A percentile compares a stretch with the other conserved stretches of the same genome.
phyloP scores from a whole-genome alignment of 495 filamentous ascomycete genomes.

The Talaromyces nanjingensis region DNA sequence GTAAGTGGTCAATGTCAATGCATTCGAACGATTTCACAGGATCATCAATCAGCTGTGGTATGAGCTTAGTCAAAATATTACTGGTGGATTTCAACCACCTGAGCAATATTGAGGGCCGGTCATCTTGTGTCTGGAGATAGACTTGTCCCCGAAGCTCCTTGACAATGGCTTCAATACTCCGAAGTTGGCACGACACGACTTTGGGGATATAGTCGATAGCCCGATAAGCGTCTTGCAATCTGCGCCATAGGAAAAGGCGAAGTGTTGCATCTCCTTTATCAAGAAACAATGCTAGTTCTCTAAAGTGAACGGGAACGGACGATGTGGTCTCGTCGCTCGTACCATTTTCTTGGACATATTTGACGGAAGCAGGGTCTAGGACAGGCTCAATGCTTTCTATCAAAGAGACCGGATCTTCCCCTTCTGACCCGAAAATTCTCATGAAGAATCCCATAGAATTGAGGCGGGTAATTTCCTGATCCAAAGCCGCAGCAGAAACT shows the following conservation, averaged over 20 bases:
- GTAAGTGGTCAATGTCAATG: constrained; percentile 69
- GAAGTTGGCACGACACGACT: constrained; percentile 76
- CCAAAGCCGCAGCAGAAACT: constrained; percentile 70
- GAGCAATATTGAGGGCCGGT: constrained; percentile 61
- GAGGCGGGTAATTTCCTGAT: constrained; percentile 82
- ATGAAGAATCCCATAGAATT: constrained; percentile 96
- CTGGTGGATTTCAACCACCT: constrained; percentile 72
- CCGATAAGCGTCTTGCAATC: constrained; percentile 79
- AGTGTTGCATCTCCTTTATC: constrained; percentile 72
- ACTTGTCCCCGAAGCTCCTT: constrained; percentile 58
- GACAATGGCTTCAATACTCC: constrained; percentile 75
- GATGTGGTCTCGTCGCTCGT: constrained; percentile 12
- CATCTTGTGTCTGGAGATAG: constrained; percentile 53
- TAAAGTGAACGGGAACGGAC: constrained; percentile 30
- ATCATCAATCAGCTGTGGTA: constrained; percentile 58
- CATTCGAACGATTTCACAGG: constrained; percentile 68
- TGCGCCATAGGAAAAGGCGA: constrained; percentile 78
- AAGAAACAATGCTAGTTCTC: constrained; percentile 78
- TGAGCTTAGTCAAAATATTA: constrained; percentile 59
- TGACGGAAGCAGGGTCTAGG: constrained; percentile 63
- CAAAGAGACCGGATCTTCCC: constrained; percentile 65
- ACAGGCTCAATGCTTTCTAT: constrained; percentile 93
- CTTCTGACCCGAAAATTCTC: constrained; percentile 62
- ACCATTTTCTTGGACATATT: constrained; percentile 18
- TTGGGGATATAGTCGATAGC: constrained; percentile 77